phyloP scores from a whole-genome alignment of 345 rosid species.

The Murraya paniculata region DNA sequence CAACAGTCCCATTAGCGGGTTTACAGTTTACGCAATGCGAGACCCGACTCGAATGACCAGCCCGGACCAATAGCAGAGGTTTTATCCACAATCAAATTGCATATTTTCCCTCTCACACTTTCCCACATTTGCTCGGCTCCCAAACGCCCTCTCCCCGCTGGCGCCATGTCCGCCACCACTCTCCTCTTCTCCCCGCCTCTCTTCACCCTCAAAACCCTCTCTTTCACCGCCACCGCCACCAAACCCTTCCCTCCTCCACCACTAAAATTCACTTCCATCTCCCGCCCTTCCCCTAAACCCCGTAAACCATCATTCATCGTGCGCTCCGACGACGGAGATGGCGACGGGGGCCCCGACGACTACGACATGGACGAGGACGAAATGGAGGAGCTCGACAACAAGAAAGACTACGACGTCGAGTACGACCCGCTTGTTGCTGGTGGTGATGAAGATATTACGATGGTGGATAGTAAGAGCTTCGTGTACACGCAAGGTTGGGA shows the following conservation, averaged over 20 bases:
- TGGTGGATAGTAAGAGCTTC: slow-evolving; percentile 72
- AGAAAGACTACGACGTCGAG: slow-evolving; percentile 87
- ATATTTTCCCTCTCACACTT: neutral
- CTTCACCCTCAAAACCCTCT: slow-evolving; percentile 25
- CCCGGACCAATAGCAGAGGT: neutral
- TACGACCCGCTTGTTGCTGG: slow-evolving; percentile 57
- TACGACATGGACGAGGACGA: slow-evolving; percentile 87
- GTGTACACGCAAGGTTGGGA: slow-evolving; percentile 82
- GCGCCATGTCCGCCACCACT: slow-evolving; percentile 31
- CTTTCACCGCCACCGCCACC: slow-evolving; percentile 1
- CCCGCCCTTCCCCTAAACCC: slow-evolving; percentile 20
- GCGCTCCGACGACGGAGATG: slow-evolving; percentile 73
- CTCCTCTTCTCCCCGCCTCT: slow-evolving; percentile 33
- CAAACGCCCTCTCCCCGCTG: slow-evolving; percentile 16
- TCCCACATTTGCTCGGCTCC: neutral
- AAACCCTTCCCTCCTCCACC: slow-evolving; percentile 20
- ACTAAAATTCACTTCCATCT: slow-evolving; percentile 23
- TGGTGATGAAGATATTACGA: slow-evolving; percentile 56
- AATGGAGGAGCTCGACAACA: slow-evolving; percentile 82
- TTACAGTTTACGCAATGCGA: neutral
- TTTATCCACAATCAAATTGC: neutral
- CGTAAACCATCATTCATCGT: slow-evolving; percentile 40
- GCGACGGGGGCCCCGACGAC: slow-evolving; percentile 59
- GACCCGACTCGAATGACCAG: neutral
- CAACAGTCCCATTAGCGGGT: too few species aligned